Evolutionary conservation across 2,329 filamentous ascomycete genomes (phyloP).

Genomic region (Xylariaceae sp.): DNA sequence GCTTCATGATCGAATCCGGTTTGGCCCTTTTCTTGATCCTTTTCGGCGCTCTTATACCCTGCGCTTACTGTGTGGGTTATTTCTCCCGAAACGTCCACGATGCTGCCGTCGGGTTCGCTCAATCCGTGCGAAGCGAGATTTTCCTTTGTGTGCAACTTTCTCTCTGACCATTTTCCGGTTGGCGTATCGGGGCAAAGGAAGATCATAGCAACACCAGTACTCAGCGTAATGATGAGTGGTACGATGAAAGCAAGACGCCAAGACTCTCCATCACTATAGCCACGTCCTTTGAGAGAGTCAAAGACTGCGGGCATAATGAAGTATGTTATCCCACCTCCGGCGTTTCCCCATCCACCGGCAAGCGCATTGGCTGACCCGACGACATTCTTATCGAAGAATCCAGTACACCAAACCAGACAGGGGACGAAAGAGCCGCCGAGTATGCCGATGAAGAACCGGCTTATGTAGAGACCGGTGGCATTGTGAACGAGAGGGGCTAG

Average conservation of each 20-base stretch:
- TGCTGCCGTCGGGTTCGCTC: constrained; percentile 27
- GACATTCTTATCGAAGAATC: constrained; percentile 89
- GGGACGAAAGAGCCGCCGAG: constrained; percentile 76
- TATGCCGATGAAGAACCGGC: constrained; percentile 78
- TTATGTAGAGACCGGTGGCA: constrained; percentile 62
- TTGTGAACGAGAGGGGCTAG: constrained; percentile 73
- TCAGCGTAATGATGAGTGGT: constrained; percentile 71
- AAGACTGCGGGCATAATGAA: constrained; percentile 91
- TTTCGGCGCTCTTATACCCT: constrained; percentile 28
- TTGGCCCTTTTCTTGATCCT: constrained; percentile 39
- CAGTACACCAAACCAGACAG: constrained; percentile 89
- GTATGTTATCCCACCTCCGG: constrained; percentile 87
- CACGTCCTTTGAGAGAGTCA: constrained; percentile 65
- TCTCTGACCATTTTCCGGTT: constrained; percentile 74
- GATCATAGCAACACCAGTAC: constrained; percentile 64
- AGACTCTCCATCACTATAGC: constrained; percentile 62
- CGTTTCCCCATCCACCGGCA: constrained; percentile 80
- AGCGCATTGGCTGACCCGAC: constrained; percentile 86
- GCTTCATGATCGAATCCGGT: constrained; percentile 42
- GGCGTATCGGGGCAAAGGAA: constrained; percentile 77
- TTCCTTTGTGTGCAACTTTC: constrained; percentile 54
- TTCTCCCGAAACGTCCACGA: constrained; percentile 49
- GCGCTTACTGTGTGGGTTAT: constrained; percentile 42
- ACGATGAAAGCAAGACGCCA: constrained; percentile 86
- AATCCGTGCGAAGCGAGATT: constrained; percentile 46